phyloP scores from a whole-genome alignment of 129 eudicot genomes.

The Pulicaria dysenterica region DNA sequence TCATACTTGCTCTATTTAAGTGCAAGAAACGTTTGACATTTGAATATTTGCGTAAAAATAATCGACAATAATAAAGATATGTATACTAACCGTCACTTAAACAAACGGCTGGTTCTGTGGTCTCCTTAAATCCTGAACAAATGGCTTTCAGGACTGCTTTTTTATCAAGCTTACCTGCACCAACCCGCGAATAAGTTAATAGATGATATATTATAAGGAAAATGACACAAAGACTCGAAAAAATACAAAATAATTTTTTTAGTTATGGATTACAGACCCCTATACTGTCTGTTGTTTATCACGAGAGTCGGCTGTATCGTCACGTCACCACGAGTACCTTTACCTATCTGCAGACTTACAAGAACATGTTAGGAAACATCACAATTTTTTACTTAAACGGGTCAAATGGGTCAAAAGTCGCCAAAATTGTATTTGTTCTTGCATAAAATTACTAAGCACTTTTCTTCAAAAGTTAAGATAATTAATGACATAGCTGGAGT shows the following conservation, averaged over 20 bases:
- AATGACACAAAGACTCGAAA: neutral
- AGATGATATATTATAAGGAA: neutral
- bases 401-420: neutral
- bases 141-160: conserved; percentile 80
- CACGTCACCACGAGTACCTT: conserved; percentile 83
- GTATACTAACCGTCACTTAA: conserved; percentile 47
- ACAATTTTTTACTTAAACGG: neutral
- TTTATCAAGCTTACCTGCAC: conserved; percentile 71
- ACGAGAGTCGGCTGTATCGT: conserved; percentile 90
- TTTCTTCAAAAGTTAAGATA: neutral
- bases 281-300: conserved; percentile 75
- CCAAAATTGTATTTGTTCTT: neutral
- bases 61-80: neutral
- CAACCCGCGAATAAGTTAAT: neutral
- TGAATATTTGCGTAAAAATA: neutral
- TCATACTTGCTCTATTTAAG: neutral
- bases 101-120: conserved; percentile 70
- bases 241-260: neutral
- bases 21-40: neutral
- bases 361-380: conserved; percentile 16
- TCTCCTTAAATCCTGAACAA: conserved; percentile 80
- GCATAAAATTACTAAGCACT: neutral
- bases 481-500: neutral
- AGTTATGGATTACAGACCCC: conserved; percentile 45
- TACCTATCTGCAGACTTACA: conserved; percentile 56